Evolutionary conservation across 2,329 filamentous ascomycete genomes (phyloP).

Genomic region (Exophiala dermatitidis): DNA sequence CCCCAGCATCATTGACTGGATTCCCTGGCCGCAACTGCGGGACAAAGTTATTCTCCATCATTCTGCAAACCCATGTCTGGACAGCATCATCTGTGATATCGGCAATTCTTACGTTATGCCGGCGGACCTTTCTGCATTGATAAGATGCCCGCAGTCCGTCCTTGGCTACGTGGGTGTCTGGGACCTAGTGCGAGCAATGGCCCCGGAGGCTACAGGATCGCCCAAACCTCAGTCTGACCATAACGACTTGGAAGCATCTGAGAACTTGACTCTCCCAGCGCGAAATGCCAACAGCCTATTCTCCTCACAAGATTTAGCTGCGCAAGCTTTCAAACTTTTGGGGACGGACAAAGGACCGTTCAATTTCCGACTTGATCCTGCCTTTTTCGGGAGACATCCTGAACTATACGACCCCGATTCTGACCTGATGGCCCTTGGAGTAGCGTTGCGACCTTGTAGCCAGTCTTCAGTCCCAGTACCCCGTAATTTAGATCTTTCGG

Average conservation of each 20-base stretch:
- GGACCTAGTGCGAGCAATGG: constrained; percentile 14
- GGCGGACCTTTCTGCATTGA: constrained; percentile 8
- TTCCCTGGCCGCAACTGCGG: constrained; percentile 2
- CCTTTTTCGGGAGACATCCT: constrained; percentile 1
- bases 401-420: constrained; percentile 6
- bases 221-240: neutral
- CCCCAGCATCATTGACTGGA: constrained; percentile 15
- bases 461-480: neutral
- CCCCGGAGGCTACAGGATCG: constrained; percentile 7
- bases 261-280: constrained; percentile 9
- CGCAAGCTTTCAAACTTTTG: constrained; percentile 10
- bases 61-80: constrained; percentile 10
- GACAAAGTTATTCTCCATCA: constrained; percentile 16
- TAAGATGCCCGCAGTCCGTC: neutral
- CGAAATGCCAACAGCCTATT: constrained; percentile 6
- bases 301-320: neutral
- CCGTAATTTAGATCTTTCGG: too few species aligned
- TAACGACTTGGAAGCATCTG: neutral
- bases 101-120: constrained; percentile 13
- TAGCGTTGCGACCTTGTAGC: constrained; percentile 5
- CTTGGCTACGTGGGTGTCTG: constrained; percentile 13
- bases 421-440: constrained; percentile 8
- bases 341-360: constrained; percentile 8
- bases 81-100: constrained; percentile 13
- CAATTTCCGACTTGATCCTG: constrained; percentile 10